Percentiles rank a stretch among this genome's conserved stretches.
Evolutionary conservation across 2,329 filamentous ascomycete genomes (phyloP).

Genomic region (Tolypocladium nubicola): DNA sequence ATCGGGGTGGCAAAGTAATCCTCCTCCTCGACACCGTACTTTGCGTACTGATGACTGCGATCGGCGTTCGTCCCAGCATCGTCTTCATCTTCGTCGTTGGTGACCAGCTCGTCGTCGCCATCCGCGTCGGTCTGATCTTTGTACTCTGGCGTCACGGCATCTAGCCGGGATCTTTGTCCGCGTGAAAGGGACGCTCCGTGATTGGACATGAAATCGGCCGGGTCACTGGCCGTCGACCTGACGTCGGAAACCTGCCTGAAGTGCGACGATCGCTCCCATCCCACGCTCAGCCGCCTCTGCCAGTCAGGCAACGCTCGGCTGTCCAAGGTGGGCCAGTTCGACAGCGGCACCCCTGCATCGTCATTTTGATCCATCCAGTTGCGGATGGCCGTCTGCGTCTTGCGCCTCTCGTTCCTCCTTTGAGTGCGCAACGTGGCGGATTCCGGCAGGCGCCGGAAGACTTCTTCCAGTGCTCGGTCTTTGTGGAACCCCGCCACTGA

Average conservation of each 20-base stretch:
- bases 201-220: slow-evolving; percentile 50
- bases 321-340: slow-evolving; percentile 39
- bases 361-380: slow-evolving; percentile 79
- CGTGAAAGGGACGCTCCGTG: slow-evolving; percentile 24
- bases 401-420: slow-evolving; percentile 52
- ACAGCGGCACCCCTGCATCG: slow-evolving; percentile 33
- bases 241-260: slow-evolving; percentile 43
- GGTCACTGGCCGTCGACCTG: slow-evolving; percentile 52
- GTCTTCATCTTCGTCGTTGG: slow-evolving; percentile 63
- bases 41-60: slow-evolving; percentile 18
- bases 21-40: slow-evolving; percentile 19
- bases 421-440: slow-evolving; percentile 49
- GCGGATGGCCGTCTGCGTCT: slow-evolving; percentile 72
- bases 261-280: slow-evolving; percentile 35
- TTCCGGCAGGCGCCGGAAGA: slow-evolving; percentile 68
- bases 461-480: slow-evolving; percentile 80
- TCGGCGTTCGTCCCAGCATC: slow-evolving; percentile 35
- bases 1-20: slow-evolving; percentile 47
- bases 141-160: slow-evolving; percentile 23
- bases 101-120: slow-evolving; percentile 82
- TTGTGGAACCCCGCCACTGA: slow-evolving; percentile 85
- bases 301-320: slow-evolving; percentile 32
- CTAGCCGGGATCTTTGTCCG: slow-evolving; percentile 28
- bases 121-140: slow-evolving; percentile 69
- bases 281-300: slow-evolving; percentile 42